Conservation (phyloP, 352 stramenopile genomes). For the Halophytophthora polymorphica region DNA sequence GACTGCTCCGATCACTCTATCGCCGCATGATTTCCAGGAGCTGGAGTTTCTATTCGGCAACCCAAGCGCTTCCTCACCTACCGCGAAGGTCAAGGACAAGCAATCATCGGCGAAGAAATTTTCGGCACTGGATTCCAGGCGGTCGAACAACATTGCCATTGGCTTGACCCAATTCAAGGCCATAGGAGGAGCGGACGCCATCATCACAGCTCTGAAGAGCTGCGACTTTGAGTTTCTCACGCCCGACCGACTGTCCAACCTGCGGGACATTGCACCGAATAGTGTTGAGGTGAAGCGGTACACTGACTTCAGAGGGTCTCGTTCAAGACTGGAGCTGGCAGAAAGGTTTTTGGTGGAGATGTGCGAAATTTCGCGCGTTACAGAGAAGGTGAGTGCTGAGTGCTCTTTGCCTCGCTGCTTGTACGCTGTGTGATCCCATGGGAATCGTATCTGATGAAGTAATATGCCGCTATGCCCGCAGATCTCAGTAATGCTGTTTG, state of each 20-base stretch:
- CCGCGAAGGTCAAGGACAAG: slow-evolving; percentile 14
- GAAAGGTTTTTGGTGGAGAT: slow-evolving; percentile 77
- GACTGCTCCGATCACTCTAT: slow-evolving; percentile 68
- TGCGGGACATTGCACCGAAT: slow-evolving; percentile 70
- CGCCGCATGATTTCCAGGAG: slow-evolving; percentile 63
- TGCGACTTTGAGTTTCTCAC: slow-evolving; percentile 70
- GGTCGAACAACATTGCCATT: slow-evolving; percentile 83
- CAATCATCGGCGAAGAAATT: slow-evolving; percentile 37
- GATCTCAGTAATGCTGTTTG: slow-evolving; percentile 72
- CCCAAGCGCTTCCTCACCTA: slow-evolving; percentile 6
- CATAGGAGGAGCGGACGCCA: slow-evolving; percentile 38
- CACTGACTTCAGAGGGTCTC: slow-evolving; percentile 55
- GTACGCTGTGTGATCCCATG: not conserved
- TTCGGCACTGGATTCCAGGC: slow-evolving; percentile 62
- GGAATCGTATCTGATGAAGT: not conserved
- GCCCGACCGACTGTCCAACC: slow-evolving; percentile 46
- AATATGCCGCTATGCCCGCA: slow-evolving; percentile 15
- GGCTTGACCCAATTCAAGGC: slow-evolving; percentile 74
- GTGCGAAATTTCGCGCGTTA: slow-evolving; percentile 61
- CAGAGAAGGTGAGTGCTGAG: slow-evolving; percentile 53
- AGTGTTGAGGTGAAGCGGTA: slow-evolving; percentile 70
- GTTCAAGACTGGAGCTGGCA: slow-evolving; percentile 40
- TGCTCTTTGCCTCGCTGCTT: not conserved
- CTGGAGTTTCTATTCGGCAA: slow-evolving; percentile 58
- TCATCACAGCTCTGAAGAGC: slow-evolving; percentile 39